Percentiles rank a stretch among this genome's conserved stretches.
phyloP scores from a whole-genome alignment of 2,329 filamentous ascomycete species.

The Phialophora verrucosa region DNA sequence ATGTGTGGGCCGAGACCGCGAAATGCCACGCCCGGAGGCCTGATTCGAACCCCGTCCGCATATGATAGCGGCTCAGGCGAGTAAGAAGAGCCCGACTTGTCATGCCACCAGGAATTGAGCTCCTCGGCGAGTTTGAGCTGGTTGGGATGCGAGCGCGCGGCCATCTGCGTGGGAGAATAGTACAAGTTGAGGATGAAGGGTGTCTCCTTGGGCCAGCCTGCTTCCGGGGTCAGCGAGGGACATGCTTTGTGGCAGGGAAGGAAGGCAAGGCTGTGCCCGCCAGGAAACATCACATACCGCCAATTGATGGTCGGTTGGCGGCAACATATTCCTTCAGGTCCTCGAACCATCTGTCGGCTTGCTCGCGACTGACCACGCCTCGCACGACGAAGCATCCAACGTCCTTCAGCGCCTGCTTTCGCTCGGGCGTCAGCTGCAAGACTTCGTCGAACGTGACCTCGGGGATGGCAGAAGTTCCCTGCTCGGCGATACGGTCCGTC shows the following conservation, averaged over 20 bases:
- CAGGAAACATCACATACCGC: slow-evolving; percentile 30
- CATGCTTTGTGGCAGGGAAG: neutral
- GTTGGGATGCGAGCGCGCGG: slow-evolving; percentile 48
- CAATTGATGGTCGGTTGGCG: slow-evolving; percentile 39
- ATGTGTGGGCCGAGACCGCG: slow-evolving; percentile 53
- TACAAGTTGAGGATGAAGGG: slow-evolving; percentile 51
- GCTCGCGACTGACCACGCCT: slow-evolving; percentile 27
- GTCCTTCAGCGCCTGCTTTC: slow-evolving; percentile 40
- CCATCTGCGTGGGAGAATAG: slow-evolving; percentile 48
- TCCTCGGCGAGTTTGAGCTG: slow-evolving; percentile 47
- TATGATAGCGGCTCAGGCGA: slow-evolving; percentile 49
- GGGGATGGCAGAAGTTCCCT: slow-evolving; percentile 46
- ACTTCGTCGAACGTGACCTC: slow-evolving; percentile 43
- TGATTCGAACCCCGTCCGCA: slow-evolving; percentile 49
- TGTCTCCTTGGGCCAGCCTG: slow-evolving; percentile 47
- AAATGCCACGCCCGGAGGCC: slow-evolving; percentile 48
- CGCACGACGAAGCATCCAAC: slow-evolving; percentile 37
- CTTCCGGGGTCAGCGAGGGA: neutral
- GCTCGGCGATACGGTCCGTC: slow-evolving; percentile 47
- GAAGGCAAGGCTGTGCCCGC: too few relatives aligned
- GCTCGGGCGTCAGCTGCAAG: slow-evolving; percentile 44
- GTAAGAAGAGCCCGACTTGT: slow-evolving; percentile 39
- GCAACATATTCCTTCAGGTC: slow-evolving; percentile 45
- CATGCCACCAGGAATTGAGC: slow-evolving; percentile 51
- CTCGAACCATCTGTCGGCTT: slow-evolving; percentile 31